A percentile compares a stretch with the other conserved stretches of the same genome.
phyloP scores from a whole-genome alignment of 164 flowering plant genomes.

The Aristolochia californica region DNA sequence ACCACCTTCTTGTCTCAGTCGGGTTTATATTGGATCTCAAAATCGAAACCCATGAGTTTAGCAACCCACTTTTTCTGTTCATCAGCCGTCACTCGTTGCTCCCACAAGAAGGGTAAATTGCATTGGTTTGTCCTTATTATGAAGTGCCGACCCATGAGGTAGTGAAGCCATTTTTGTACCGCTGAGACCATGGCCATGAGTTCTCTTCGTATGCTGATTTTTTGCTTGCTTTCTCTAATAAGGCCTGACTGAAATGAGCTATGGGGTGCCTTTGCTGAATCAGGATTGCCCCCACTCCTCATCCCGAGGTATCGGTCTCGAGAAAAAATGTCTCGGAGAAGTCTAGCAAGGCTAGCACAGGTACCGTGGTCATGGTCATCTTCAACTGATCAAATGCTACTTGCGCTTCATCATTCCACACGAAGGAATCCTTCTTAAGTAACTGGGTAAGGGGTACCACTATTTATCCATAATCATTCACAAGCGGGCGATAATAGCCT shows the following conservation, averaged over 20 bases:
- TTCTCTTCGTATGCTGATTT: neutral
- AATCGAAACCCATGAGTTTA: neutral
- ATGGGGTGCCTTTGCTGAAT: neutral
- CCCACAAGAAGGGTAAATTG: neutral
- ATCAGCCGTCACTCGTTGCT: neutral
- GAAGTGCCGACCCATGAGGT: neutral
- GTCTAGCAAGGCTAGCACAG: neutral
- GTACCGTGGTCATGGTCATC: neutral
- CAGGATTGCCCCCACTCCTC: neutral
- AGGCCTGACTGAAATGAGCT: neutral
- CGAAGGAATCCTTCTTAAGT: neutral
- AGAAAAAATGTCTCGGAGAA: neutral
- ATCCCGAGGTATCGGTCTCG: neutral
- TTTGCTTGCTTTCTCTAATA: neutral
- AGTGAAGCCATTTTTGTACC: constrained; percentile 1
- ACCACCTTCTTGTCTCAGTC: neutral
- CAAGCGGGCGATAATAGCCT: neutral
- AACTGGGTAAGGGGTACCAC: neutral
- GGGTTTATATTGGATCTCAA: neutral
- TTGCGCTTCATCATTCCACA: neutral
- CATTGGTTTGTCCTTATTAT: neutral
- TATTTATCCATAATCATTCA: neutral
- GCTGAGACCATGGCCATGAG: neutral
- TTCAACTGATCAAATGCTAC: neutral
- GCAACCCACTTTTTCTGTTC: too few relatives aligned